Evolutionary conservation across 805 yeast species (phyloP), one percentile per base, ranked within the genome.

Genomic region (Saccharomycopsis javanensis): DNA sequence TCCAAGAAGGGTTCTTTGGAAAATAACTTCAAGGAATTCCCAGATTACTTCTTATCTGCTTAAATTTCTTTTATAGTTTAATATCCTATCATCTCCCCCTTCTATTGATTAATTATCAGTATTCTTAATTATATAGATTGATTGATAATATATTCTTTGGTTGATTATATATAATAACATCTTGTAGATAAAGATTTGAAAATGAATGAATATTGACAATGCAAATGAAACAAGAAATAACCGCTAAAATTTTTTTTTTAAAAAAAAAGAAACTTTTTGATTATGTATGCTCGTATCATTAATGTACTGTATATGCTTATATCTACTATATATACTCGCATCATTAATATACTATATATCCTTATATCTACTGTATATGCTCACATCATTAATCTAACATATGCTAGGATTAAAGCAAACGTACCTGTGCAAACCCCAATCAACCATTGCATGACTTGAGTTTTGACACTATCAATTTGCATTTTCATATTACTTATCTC

Each of bases 351-450:
- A n/a, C n/a, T n/a, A n/a, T n/a, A n/a, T n/a, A n/a, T n/a, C n/a
- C n/a, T n/a, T n/a, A n/a, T n/a, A n/a, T n/a, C n/a, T n/a, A n/a
- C n/a, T n/a, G 33, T 30, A 31, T 5, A 31, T 4, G 8, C 30
- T 63, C 65, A 87, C 8, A 88, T 81, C 54, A 88, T 74, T 64
- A 94, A 75, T 65, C 99, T 79, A 53, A 91, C 88, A 69, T 94
- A 94, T 1, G 98, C 97, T 64, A 92, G 73, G 54, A 94, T 86
- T 58, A 94, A 77, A 13, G 98, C 98, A 72, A 92, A 88, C 1
- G 97, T 88, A 86, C 98, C 99, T 1, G 98, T 91, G 67, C 96
- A 88, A 18, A 94, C 97, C 76, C 98, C 98, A 65, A 94, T 89
- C 62, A 94, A 78, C 99, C 99, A 94, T 72, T 94, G 99, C 84